Base-by-base conservation (phyloP, 495 filamentous ascomycete species). In the Geoglossum glabrum region DNA sequence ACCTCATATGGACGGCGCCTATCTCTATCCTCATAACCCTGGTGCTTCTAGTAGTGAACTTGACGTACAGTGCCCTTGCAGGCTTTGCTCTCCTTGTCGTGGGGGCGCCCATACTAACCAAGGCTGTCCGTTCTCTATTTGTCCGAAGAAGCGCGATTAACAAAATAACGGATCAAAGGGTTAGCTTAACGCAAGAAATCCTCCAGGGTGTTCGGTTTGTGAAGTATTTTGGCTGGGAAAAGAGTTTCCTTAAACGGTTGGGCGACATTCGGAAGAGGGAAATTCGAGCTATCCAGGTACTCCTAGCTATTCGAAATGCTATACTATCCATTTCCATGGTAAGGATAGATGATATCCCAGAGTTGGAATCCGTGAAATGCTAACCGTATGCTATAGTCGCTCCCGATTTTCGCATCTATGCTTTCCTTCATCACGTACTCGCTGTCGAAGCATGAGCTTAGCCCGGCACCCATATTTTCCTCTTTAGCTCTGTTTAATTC, bases 331-430 rank as follows among this genome's bases (percentile, higher is more conserved):
- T 90, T 38, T 79, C 78, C 1, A 76, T 85, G 71, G 56, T 58
- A n/a, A 56, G 54, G 68, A 67, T 3, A 71, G 28, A 17, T 19
- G 36, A 7, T 23, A n/a, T n/a, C 50, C 25, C 56, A 1, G 19
- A 27, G 25, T n/a, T 26, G n/a, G n/a, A n/a, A 34, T 25, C 15
- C 33, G 21, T 33, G 8, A 1, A 26, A 17, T 50, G n/a, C 56
- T 56, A 21, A 38, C 21, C n/a, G n/a, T 19, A 11, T 52, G 19
- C 59, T 38, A 7, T 26, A 61, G 56, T 83, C 85, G 9, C 73
- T 95, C 59, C 89, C 92, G 7, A 83, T 88, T 40, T 95, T 95
- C 63, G 89, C 90, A 3, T 90, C 90, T 8, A 95, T 97, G 87
- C 69, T 96, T 31, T 77, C 89, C 1, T 98, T 98, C 70, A 89